A percentile compares a stretch with the other conserved stretches of the same genome.
These are phyloP conservation scores for Scleroderma bovista DNA, from an alignment of 768 basidiomycete species.

Conservation along the genomic window DNA sequence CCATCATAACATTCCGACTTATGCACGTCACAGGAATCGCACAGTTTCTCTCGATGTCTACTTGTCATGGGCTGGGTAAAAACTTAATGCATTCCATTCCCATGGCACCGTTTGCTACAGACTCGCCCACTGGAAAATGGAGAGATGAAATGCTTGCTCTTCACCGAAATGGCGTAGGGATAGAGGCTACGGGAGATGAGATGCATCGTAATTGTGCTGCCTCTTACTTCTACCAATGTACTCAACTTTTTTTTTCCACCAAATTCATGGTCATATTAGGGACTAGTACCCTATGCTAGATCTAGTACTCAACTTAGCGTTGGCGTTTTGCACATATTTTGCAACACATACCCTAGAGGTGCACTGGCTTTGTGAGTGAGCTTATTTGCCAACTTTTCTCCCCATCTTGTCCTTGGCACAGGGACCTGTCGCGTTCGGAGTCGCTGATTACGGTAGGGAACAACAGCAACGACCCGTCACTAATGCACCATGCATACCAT, in stretches of 20 bases:
- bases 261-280: no score
- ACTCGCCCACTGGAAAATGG: slow-evolving; percentile 62
- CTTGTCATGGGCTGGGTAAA: slow-evolving; percentile 68
- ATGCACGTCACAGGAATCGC: not conserved
- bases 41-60: slow-evolving; percentile 19
- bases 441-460: slow-evolving; percentile 92
- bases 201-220: slow-evolving; percentile 44
- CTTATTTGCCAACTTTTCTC: not conserved
- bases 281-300: no score
- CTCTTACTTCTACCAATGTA: not conserved
- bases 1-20: no score
- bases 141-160: slow-evolving; percentile 55
- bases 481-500: slow-evolving; percentile 82
- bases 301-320: no score
- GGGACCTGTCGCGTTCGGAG: slow-evolving; percentile 76
- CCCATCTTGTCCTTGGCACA: slow-evolving; percentile 26
- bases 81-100: slow-evolving; percentile 33
- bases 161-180: slow-evolving; percentile 34
- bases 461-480: no score
- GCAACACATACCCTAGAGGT: slow-evolving; percentile 44
- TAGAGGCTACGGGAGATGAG: slow-evolving; percentile 51
- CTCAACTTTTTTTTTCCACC: no score
- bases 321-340: no score
- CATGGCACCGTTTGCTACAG: slow-evolving; percentile 48
- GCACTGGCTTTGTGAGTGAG: slow-evolving; percentile 66